Conservation (phyloP, 208 protist genomes). For the Crithidia sp. region DNA sequence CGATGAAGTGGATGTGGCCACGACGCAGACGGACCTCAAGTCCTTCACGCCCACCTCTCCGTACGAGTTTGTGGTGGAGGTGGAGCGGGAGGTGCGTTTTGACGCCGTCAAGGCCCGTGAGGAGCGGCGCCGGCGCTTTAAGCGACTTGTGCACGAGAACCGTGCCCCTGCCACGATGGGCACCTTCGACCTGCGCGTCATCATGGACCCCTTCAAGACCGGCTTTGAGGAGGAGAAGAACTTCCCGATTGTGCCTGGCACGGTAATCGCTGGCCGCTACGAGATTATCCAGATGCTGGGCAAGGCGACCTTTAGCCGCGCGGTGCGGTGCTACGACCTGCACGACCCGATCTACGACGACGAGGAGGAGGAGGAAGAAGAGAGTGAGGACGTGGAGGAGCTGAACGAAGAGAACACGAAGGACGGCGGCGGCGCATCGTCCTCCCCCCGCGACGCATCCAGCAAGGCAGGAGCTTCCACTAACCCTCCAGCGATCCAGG, state of each 20-base stretch:
- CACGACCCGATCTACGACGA: conserved; percentile 84
- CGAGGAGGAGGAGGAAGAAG: conserved; percentile 40
- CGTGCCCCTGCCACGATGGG: conserved; percentile 80
- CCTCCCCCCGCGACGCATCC: conserved; percentile 1
- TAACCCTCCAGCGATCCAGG: background rate
- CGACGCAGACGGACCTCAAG: conserved; percentile 30
- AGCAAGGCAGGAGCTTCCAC: background rate
- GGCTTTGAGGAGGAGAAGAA: conserved; percentile 94
- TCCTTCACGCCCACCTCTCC: conserved; percentile 67
- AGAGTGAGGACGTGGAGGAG: conserved; percentile 16
- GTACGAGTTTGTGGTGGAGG: conserved; percentile 90
- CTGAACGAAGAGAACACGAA: conserved; percentile 2
- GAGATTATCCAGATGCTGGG: conserved; percentile 95
- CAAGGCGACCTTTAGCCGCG: conserved; percentile 94
- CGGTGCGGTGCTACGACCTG: conserved; percentile 94
- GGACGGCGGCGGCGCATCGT: conserved; percentile 15
- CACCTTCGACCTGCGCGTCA: conserved; percentile 90
- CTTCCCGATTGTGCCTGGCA: conserved; percentile 90
- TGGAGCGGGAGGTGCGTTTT: conserved; percentile 78
- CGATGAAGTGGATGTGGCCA: conserved; percentile 44
- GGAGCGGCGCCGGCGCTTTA: conserved; percentile 69
- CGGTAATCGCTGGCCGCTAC: conserved; percentile 93
- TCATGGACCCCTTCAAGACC: conserved; percentile 92
- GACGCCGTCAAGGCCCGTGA: conserved; percentile 75
- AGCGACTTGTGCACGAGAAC: conserved; percentile 68